Evolutionary conservation across 202 grass and related monocot genomes (phyloP), one percentile per base, ranked within the genome.

Genomic region (Miscanthus sacchariflorus): DNA sequence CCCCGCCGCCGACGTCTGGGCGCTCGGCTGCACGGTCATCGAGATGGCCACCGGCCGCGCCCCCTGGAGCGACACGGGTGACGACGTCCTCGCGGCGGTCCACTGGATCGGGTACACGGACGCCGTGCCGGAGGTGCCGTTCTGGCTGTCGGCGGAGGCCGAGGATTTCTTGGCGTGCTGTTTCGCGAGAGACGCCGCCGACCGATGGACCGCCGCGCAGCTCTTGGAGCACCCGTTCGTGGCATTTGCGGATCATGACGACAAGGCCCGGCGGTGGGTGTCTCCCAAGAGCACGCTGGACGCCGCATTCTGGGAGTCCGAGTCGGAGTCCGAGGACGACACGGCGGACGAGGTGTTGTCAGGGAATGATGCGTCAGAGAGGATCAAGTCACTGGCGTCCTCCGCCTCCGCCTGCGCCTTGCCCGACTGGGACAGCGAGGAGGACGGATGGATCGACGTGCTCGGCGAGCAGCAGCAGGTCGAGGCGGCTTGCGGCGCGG

Each of bases 1-100:
- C 6, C 83, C 80, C 4, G 85, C 87, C 21, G 92, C 96, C 65
- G 96, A 98, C 84, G 87, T 96, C 10, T 98, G 96, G 96, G 92
- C 96, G 12, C 92, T 98, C 15, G 96, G 96, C 17, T 96, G 96
- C 94, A 95, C 92, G 21, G 69, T 98, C 27, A 7, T 98, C 81
- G 94, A 98, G 83, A 96, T 98, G 94, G 92, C 88, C 52, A 95
- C 91, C 5, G 94, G 96, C 14, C 79, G 87, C 24, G 81, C 81
- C 0, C 96, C 96, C 19, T 99, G 96, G 92, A 70, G 70, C 63
- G 86, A 70, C 49, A 19, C 19, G 49, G 49, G 79, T 19, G 30
- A 82, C 38, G 88, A 92, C 79, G 75, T 95, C 3, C 73, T 91
- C 1, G 69, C 91, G 0, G 93, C 92, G 2, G 38, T 99, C 18